A percentile compares a stretch with the other conserved stretches of the same genome.
These are phyloP conservation scores for Citrullus amarus DNA, from an alignment of 306 rosid species.

Conservation along the genomic window DNA sequence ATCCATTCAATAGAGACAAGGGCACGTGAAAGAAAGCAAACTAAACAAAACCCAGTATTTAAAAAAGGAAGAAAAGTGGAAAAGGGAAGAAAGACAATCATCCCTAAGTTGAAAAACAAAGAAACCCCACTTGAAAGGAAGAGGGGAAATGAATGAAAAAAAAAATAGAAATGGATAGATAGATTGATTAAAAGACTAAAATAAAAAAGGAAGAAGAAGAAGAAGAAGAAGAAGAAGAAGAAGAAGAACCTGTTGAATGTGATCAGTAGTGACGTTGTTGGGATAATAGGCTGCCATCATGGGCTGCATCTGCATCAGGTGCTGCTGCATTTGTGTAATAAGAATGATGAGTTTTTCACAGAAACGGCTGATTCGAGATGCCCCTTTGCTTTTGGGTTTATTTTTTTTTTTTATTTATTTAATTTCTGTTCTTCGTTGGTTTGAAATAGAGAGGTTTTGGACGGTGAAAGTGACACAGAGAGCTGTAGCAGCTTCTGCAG, in stretches of 20 bases:
- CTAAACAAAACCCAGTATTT: not conserved
- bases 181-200: not conserved
- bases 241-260: slow-evolving; percentile 85
- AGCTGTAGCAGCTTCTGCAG: not conserved
- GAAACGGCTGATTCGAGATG: slow-evolving; percentile 14
- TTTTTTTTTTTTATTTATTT: not conserved
- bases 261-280: slow-evolving; percentile 98
- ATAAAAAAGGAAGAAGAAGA: not conserved
- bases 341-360: not conserved
- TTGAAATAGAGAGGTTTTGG: not conserved
- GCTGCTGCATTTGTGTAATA: slow-evolving; percentile 64
- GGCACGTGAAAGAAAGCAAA: slow-evolving; percentile 2
- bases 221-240: not conserved
- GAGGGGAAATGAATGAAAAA: not conserved
- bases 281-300: slow-evolving; percentile 99
- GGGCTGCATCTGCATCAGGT: slow-evolving; percentile 99
- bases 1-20: slow-evolving; percentile 11
- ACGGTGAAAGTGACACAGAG: slow-evolving; percentile 5
- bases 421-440: not conserved
- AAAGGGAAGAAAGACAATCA: not conserved
- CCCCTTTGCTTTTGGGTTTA: not conserved
- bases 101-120: not conserved
- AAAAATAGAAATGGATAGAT: not conserved
- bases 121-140: not conserved
- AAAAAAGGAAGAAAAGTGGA: not conserved